Base-by-base conservation (phyloP, 1,139 yeast genomes). In the Candida freyschussii region DNA sequence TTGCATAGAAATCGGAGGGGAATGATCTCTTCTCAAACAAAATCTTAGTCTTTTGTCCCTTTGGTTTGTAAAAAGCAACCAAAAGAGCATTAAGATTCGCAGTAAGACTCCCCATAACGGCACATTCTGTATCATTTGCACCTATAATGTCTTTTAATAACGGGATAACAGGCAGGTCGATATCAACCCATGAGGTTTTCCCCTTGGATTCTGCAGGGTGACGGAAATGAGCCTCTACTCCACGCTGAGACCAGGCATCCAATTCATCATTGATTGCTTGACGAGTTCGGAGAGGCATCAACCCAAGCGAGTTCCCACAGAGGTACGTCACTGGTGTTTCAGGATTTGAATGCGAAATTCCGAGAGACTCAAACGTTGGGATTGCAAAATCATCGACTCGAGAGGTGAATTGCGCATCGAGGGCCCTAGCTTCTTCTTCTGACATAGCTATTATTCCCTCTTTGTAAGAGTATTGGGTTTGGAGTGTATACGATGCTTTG, bases 1-100 rank as follows among this genome's bases (percentile, higher is more conserved):
- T 76, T 2, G 96, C 94, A 60, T 87, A 89, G 58, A 74, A 83
- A 55, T 89, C 97, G 0, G 95, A 82, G 2, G 97, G 96, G 53
- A 89, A 89, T 0, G 96, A 93, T 38, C 79, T 80, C 47, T 78
- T 78, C 52, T 89, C 96, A 55, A 83, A 83, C 41, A 89, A 54
- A 32, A 89, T 83, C 62, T 86, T 86, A 41, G 73, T 69, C 43
- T 78, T 68, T 5, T 49, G 55, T 1, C 70, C 73, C 6, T 17
- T 15, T 0, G 96, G 96, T 43, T 66, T 69, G 59, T 86, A 89
- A 53, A 89, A 89, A 17, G 85, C 70, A 7, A 78, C 60, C 43
- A 89, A 59, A 50, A 87, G 61, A 0, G 89, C 69, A 52, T 89
- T 91, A 50, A 89, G 65, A 56, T 89, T 85, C 45, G 77, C 71